Evolutionary conservation across 164 flowering plant species (phyloP).

Genomic region (Macadamia tetraphylla): DNA sequence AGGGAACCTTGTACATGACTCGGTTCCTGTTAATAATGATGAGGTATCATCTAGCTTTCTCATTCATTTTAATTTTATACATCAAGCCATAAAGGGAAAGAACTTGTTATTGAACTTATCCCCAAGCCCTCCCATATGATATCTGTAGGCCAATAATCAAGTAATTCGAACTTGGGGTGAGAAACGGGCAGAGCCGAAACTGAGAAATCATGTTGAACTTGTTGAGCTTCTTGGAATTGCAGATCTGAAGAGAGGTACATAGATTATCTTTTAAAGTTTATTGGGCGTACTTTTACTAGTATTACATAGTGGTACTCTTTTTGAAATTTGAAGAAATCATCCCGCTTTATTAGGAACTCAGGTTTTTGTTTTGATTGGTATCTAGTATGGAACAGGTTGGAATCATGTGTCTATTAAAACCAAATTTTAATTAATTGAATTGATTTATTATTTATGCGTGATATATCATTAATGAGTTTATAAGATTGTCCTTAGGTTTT

Average conservation of each 20-base stretch:
- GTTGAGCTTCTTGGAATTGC: slow-evolving; percentile 96
- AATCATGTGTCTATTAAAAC: too few relatives aligned
- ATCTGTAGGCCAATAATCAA: slow-evolving; percentile 64
- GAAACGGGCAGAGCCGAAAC: slow-evolving; percentile 47
- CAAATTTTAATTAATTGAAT: too few relatives aligned
- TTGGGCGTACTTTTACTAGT: background rate
- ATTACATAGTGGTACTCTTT: too few relatives aligned
- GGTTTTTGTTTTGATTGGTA: background rate
- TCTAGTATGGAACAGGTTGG: background rate
- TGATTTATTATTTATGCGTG: too few relatives aligned
- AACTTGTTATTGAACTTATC: background rate
- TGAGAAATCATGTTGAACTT: slow-evolving; percentile 91
- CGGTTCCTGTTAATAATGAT: slow-evolving; percentile 70
- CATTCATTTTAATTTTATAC: background rate
- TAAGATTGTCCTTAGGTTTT: too few relatives aligned
- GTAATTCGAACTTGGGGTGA: slow-evolving; percentile 76
- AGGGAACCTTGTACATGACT: slow-evolving; percentile 94
- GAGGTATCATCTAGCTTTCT: slow-evolving; percentile 44
- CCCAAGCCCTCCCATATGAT: background rate
- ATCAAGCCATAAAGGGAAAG: too few relatives aligned
- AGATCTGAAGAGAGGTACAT: slow-evolving; percentile 66
- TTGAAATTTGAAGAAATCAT: too few relatives aligned
- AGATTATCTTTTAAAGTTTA: background rate
- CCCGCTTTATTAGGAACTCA: background rate
- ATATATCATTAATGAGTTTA: too few relatives aligned